Percentiles rank a stretch among this genome's conserved stretches.
These are phyloP conservation scores for Xerocomus cyaneibrunnescens DNA, from an alignment of 1,284 basidiomycete genomes.

Conservation along the genomic window DNA sequence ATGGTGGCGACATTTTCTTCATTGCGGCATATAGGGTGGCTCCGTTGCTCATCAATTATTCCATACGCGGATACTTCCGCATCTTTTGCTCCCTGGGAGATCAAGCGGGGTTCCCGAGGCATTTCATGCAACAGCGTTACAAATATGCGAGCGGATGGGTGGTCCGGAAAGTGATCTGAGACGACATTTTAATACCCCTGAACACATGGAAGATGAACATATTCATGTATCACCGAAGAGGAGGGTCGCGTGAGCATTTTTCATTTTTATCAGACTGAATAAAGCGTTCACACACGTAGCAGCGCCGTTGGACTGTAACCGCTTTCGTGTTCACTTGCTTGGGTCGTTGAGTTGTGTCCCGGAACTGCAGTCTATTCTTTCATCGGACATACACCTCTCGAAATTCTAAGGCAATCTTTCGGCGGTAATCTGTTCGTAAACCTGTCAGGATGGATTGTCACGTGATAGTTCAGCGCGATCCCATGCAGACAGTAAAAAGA, in stretches of 20 bases:
- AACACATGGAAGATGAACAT: slow-evolving; percentile 5
- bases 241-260: slow-evolving; percentile 24
- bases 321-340: slow-evolving; percentile 3
- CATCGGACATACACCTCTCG: slow-evolving; percentile 13
- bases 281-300: slow-evolving; percentile 5
- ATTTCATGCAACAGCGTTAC: slow-evolving; percentile 29
- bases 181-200: neutral
- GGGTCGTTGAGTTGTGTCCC: slow-evolving; percentile 7
- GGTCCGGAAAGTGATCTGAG: slow-evolving; percentile 29
- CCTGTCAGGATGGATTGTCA: neutral
- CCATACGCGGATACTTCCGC: slow-evolving; percentile 36
- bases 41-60: slow-evolving; percentile 35
- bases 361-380: slow-evolving; percentile 9
- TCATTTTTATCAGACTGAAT: neutral
- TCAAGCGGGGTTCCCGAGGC: slow-evolving; percentile 33
- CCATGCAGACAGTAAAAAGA: neutral
- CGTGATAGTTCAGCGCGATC: neutral
- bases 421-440: neutral
- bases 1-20: neutral
- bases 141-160: slow-evolving; percentile 35
- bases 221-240: slow-evolving; percentile 11
- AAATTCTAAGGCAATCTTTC: neutral
- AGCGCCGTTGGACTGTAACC: slow-evolving; percentile 23
- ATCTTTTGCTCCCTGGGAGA: slow-evolving; percentile 29
- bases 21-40: slow-evolving; percentile 25